Conservation (phyloP, 495 filamentous ascomycete species). For the Polyplosphaeria fusca region DNA sequence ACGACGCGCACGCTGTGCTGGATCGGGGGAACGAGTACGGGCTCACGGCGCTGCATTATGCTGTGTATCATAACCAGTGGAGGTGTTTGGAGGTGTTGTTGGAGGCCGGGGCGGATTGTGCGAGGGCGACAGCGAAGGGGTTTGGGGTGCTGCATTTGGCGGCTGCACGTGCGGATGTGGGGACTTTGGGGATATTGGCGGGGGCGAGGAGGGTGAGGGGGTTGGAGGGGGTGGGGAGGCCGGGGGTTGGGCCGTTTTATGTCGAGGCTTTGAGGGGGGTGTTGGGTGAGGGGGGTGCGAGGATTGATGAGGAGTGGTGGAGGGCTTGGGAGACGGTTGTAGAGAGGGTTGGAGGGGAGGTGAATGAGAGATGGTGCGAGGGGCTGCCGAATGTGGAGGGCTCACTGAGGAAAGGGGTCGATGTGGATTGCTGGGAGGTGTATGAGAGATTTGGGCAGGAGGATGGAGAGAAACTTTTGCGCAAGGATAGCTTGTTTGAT, state of each 20-base stretch:
- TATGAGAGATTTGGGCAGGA: no score
- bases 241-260: background rate
- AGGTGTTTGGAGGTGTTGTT: background rate
- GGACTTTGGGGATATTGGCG: background rate
- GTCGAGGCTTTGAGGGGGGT: background rate
- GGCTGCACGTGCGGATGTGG: background rate
- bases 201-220: background rate
- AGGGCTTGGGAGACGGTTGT: background rate
- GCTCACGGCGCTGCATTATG: constrained; percentile 1
- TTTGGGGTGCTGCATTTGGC: background rate
- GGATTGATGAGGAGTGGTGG: background rate
- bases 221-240: background rate
- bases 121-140: background rate
- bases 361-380: background rate
- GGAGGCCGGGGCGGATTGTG: background rate
- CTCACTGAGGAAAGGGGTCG: no score
- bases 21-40: constrained; percentile 4
- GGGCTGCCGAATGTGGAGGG: background rate
- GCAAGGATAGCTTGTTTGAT: no score
- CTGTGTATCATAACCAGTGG: background rate
- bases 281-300: background rate
- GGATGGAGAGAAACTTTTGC: no score
- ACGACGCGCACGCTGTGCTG: background rate
- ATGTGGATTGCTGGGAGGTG: no score
- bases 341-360: background rate